Base-by-base conservation (phyloP, 805 yeast species). In the Pichia scutulata region DNA sequence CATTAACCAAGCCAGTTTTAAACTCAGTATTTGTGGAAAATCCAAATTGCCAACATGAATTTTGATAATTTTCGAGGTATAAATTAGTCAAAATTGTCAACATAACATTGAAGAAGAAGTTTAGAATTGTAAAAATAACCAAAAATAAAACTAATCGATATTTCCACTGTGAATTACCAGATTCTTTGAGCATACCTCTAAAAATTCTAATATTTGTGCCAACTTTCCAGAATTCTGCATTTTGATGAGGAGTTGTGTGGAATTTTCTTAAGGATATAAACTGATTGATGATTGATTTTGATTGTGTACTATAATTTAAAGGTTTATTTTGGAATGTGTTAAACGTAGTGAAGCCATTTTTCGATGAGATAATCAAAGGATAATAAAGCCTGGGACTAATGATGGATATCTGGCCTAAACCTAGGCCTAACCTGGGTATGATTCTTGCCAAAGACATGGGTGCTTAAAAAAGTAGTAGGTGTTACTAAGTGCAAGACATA, bases 131-230 rank as follows among this genome's bases (percentile, higher is more conserved):
- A 57, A 74, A 77, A 23, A 70, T 60, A 3, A 72, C 59, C 36
- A 77, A 65, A 14, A 77, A 72, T 39, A 69, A 43, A 47, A 77
- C 64, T 1, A 79, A 60, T 56, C 75, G 66, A 50, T 66, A 68
- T 63, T 79, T 69, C 57, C 76, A 68, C 7, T 74, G 68, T 19
- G 73, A 59, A 43, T 72, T 66, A 52, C 80, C 72, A 9, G 64
- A 55, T 28, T 61, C 63, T 46, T 59, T 56, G 10, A 66, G 46
- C 58, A 61, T 60, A 14, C 47, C 49, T 25, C 55, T 56, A 30
- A 67, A 57, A 7, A 52, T 50, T 46, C 51, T 51, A 24, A 67
- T 45, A 48, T 65, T 66, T 10, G 67, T 59, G 16, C 63, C 65
- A 7, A 65, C 63, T 48, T 52, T 63, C 71, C 70, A 66, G 36